Evolutionary conservation across 768 basidiomycete species (phyloP).

Genomic region (Tylopilus vinaceipallidus): DNA sequence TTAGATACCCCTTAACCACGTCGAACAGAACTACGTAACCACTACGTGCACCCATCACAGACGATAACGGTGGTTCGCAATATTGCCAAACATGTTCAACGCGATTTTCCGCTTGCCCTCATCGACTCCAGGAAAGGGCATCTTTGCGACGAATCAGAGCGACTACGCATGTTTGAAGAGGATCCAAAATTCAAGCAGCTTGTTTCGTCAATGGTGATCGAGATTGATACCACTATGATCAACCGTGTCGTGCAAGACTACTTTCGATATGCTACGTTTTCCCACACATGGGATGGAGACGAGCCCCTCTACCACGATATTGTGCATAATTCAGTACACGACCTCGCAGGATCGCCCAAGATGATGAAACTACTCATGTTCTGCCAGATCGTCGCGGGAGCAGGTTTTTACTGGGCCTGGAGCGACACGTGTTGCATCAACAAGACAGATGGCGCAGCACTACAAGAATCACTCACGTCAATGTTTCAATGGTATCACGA

Average conservation of each 20-base stretch:
- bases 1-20: neutral
- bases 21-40: neutral
- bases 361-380: too few relatives aligned
- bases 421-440: conserved; percentile 7
- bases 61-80: neutral
- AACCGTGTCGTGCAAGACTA: neutral
- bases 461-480: neutral
- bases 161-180: conserved; percentile 4
- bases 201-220: conserved; percentile 11
- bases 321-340: neutral
- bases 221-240: conserved; percentile 3
- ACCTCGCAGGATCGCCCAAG: conserved; percentile 2
- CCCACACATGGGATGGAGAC: conserved; percentile 12
- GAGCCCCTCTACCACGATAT: conserved; percentile 10
- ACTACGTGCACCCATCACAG: neutral
- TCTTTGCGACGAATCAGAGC: conserved; percentile 1
- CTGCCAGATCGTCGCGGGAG: neutral
- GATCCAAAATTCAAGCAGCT: conserved; percentile 6
- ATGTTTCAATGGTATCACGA: too few relatives aligned
- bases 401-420: conserved; percentile 7
- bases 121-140: conserved; percentile 9
- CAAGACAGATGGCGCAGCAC: neutral
- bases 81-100: neutral
- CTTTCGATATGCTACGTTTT: conserved; percentile 11
- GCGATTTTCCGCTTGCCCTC: conserved; percentile 3